Percentiles rank a stretch among this genome's conserved stretches.
phyloP scores from a whole-genome alignment of 2,329 filamentous ascomycete species.

The Fusarium anthophilum region DNA sequence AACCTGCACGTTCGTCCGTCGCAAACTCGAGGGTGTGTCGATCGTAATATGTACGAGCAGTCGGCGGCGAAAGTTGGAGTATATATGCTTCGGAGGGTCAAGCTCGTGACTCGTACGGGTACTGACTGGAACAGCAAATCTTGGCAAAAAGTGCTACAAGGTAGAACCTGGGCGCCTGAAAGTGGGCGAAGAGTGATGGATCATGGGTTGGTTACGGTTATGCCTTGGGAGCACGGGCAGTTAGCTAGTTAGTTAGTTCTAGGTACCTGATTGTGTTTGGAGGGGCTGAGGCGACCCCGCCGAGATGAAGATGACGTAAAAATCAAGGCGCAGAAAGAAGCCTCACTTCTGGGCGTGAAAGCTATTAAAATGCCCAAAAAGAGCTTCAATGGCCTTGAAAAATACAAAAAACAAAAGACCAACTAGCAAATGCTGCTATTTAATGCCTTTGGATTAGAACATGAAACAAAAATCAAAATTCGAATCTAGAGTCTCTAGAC shows the following conservation, averaged over 20 bases:
- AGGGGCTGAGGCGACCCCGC: conserved; percentile 34
- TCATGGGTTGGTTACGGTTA: conserved; percentile 21
- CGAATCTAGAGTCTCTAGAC: conserved; percentile 53
- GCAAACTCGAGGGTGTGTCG: conserved; percentile 6
- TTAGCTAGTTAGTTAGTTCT: not conserved
- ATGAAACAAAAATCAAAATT: conserved; percentile 47
- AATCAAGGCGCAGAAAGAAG: conserved; percentile 11
- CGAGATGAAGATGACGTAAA: conserved; percentile 30
- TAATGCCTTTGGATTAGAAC: no score
- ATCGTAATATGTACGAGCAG: not conserved
- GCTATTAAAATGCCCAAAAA: not conserved
- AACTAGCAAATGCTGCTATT: accelerated
- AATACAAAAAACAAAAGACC: not conserved
- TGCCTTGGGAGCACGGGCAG: conserved; percentile 4
- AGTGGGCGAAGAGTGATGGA: conserved; percentile 27
- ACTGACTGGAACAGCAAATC: conserved; percentile 4
- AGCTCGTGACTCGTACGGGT: conserved; percentile 1
- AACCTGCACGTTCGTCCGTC: not conserved
- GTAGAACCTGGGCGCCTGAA: conserved; percentile 28
- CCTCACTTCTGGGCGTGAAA: not conserved
- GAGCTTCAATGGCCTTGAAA: not conserved
- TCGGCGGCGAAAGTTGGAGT: not conserved
- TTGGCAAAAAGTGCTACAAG: conserved; percentile 20
- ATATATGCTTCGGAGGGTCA: not conserved
- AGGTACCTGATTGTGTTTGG: conserved; percentile 16